Evolutionary conservation across 768 basidiomycete genomes (phyloP).

Genomic region (Psilocybe subaeruginosa): DNA sequence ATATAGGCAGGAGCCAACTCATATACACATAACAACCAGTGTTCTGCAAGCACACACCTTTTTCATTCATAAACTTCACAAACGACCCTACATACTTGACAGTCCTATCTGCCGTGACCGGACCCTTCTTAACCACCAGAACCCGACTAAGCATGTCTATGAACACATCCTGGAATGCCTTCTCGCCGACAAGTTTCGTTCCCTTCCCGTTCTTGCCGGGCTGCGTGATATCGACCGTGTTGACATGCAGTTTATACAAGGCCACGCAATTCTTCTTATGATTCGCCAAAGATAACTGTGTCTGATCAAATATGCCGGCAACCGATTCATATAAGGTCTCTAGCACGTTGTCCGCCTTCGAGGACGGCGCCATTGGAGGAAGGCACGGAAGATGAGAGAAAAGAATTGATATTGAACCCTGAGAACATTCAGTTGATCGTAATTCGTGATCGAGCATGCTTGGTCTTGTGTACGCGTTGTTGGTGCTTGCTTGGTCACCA

Average conservation of each 20-base stretch:
- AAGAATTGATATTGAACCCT: constrained; percentile 14
- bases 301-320: constrained; percentile 70
- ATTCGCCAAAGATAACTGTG: constrained; percentile 77
- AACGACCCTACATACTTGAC: constrained; percentile 89
- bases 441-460: constrained; percentile 20
- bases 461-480: constrained; percentile 30
- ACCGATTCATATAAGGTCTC: constrained; percentile 38
- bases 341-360: constrained; percentile 24
- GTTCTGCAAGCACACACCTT: constrained; percentile 54
- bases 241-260: constrained; percentile 79
- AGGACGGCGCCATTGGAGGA: constrained; percentile 25
- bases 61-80: constrained; percentile 79
- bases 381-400: not conserved
- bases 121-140: constrained; percentile 86
- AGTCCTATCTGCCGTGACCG: constrained; percentile 75
- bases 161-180: constrained; percentile 76
- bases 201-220: constrained; percentile 41
- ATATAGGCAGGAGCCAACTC: not conserved
- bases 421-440: constrained; percentile 13
- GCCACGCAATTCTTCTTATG: constrained; percentile 94
- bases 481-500: constrained; percentile 16
- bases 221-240: constrained; percentile 60
- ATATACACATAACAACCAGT: not conserved
- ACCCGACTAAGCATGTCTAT: constrained; percentile 74
- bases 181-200: constrained; percentile 72